Evolutionary conservation across 441 rosid genomes (phyloP).

Genomic region (Macaranga tanarius): DNA sequence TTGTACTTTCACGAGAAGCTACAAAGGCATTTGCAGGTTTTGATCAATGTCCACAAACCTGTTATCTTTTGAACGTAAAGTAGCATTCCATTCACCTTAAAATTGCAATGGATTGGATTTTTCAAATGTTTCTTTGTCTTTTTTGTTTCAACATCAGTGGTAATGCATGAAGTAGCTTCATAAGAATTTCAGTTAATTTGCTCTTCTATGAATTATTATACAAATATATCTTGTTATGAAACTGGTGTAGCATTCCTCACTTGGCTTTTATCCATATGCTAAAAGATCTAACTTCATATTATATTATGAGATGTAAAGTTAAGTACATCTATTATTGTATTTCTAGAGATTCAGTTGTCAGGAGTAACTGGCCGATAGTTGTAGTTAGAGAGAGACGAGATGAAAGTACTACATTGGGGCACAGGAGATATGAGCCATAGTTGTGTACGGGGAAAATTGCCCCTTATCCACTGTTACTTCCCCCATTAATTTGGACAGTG

Average conservation of each 20-base stretch:
- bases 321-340: neutral
- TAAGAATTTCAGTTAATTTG: neutral
- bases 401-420: neutral
- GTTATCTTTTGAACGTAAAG: neutral
- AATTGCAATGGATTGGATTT: neutral
- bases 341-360: constrained; percentile 6
- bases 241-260: neutral
- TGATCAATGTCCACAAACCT: constrained; percentile 11
- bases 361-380: neutral
- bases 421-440: neutral
- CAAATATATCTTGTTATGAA: neutral
- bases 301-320: neutral
- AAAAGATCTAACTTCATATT: neutral
- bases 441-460: neutral
- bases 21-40: constrained; percentile 47
- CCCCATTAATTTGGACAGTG: neutral
- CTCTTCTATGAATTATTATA: too few relatives aligned
- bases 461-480: neutral
- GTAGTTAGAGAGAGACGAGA: neutral
- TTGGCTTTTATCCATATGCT: neutral
- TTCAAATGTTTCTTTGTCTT: neutral
- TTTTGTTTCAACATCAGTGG: neutral
- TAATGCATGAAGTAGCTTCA: neutral
- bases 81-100: neutral
- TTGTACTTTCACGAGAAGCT: constrained; percentile 14